Evolutionary conservation across 2,329 filamentous ascomycete genomes (phyloP).

Genomic region (Domatiomyces globalis): DNA sequence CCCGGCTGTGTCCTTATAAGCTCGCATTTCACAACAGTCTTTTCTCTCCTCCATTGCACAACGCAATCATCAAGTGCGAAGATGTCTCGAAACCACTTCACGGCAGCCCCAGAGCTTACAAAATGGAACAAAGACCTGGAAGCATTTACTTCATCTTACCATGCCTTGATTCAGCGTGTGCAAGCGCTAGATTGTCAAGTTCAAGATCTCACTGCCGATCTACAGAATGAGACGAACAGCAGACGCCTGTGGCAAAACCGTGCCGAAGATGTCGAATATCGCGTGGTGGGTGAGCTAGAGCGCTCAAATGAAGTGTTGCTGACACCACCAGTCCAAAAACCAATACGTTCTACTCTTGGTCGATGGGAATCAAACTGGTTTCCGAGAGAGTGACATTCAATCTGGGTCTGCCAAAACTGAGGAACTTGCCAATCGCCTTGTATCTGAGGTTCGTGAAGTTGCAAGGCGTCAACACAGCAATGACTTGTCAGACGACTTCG

Average conservation of each 20-base stretch:
- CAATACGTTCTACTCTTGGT: constrained; percentile 12
- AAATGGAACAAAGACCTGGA: neutral
- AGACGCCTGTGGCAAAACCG: constrained; percentile 12
- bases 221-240: constrained; percentile 11
- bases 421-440: constrained; percentile 4
- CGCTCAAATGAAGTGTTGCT: neutral
- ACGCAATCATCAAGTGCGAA: neutral
- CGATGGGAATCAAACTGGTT: constrained; percentile 13
- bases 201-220: constrained; percentile 8
- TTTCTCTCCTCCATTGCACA: no score
- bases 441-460: constrained; percentile 7
- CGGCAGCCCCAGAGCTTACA: neutral
- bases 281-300: constrained; percentile 3
- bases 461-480: constrained; percentile 12
- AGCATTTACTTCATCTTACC: neutral
- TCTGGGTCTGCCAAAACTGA: constrained; percentile 6
- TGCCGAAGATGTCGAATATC: constrained; percentile 8
- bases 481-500: constrained; percentile 10
- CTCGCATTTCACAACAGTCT: neutral
- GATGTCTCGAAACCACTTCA: neutral
- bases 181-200: neutral
- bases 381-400: constrained; percentile 6
- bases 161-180: neutral
- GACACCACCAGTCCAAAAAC: neutral
- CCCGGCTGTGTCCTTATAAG: neutral